Conservation (phyloP, 2,329 filamentous ascomycete species). For the Stemphylium beticola region DNA sequence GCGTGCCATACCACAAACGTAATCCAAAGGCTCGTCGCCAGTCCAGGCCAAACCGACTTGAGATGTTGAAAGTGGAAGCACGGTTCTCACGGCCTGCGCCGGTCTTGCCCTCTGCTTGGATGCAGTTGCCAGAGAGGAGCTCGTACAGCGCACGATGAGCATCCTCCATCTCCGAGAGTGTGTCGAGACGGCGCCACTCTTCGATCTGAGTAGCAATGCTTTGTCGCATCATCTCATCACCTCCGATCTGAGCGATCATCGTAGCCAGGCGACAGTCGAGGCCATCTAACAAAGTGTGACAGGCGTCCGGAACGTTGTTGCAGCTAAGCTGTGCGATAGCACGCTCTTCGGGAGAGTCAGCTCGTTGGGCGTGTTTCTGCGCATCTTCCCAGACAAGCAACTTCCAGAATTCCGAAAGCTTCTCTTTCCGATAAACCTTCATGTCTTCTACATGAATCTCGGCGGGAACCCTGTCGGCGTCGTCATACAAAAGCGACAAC, state of each 20-base stretch:
- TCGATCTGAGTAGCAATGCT: slow-evolving; percentile 82
- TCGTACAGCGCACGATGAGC: slow-evolving; percentile 88
- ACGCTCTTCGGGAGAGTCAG: slow-evolving; percentile 76
- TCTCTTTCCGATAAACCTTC: slow-evolving; percentile 58
- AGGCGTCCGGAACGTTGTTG: slow-evolving; percentile 81
- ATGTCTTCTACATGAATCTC: slow-evolving; percentile 54
- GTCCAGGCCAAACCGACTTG: slow-evolving; percentile 81
- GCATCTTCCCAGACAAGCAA: slow-evolving; percentile 49
- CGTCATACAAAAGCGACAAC: slow-evolving; percentile 84
- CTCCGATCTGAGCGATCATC: slow-evolving; percentile 82
- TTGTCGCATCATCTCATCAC: slow-evolving; percentile 69
- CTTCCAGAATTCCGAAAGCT: slow-evolving; percentile 72
- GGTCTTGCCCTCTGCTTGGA: slow-evolving; percentile 78
- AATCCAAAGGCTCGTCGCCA: slow-evolving; percentile 95
- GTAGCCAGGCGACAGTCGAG: slow-evolving; percentile 85
- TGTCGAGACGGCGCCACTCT: slow-evolving; percentile 81
- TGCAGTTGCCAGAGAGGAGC: slow-evolving; percentile 85
- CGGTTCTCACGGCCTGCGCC: slow-evolving; percentile 78
- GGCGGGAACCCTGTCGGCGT: slow-evolving; percentile 43
- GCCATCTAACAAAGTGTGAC: slow-evolving; percentile 75
- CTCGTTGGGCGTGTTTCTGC: slow-evolving; percentile 60
- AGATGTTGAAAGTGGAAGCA: slow-evolving; percentile 79
- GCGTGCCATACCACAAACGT: slow-evolving; percentile 84
- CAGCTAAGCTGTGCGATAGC: slow-evolving; percentile 81
- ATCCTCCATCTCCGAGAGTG: slow-evolving; percentile 86